Evolutionary conservation across 495 filamentous ascomycete species (phyloP).

Genomic region (Penicillium atrosanguineum): DNA sequence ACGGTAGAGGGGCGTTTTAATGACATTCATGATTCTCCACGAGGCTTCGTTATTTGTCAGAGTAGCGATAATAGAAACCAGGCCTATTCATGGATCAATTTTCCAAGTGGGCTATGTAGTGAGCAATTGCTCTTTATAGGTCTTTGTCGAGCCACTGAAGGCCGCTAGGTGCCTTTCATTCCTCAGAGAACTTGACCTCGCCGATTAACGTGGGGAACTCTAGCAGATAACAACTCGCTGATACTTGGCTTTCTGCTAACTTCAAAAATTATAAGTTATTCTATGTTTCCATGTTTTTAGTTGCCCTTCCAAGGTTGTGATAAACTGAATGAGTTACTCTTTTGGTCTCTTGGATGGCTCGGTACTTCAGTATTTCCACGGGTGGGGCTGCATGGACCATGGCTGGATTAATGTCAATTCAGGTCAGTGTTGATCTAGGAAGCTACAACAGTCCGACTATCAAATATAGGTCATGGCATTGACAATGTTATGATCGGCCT

Average conservation of each 20-base stretch:
- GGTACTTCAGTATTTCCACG: neutral
- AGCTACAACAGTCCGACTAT: neutral
- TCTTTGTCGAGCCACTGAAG: neutral
- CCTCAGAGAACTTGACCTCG: neutral
- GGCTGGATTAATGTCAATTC: neutral
- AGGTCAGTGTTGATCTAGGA: neutral
- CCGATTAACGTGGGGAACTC: neutral
- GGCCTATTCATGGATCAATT: neutral
- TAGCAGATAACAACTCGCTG: no score
- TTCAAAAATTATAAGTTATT: no score
- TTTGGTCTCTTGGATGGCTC: neutral
- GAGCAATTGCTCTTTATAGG: neutral
- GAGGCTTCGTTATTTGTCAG: neutral
- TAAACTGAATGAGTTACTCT: neutral
- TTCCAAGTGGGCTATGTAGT: no score
- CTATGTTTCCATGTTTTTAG: neutral
- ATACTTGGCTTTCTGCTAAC: no score
- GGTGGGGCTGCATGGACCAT: neutral
- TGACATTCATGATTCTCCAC: neutral
- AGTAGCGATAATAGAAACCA: neutral
- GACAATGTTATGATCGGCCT: constrained; percentile 6
- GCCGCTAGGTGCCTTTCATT: neutral
- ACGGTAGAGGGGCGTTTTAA: neutral
- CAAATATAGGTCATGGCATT: neutral
- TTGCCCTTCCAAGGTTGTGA: neutral